Base-by-base conservation (phyloP, 2,329 filamentous ascomycete genomes). In the Epichloe hybrida region DNA sequence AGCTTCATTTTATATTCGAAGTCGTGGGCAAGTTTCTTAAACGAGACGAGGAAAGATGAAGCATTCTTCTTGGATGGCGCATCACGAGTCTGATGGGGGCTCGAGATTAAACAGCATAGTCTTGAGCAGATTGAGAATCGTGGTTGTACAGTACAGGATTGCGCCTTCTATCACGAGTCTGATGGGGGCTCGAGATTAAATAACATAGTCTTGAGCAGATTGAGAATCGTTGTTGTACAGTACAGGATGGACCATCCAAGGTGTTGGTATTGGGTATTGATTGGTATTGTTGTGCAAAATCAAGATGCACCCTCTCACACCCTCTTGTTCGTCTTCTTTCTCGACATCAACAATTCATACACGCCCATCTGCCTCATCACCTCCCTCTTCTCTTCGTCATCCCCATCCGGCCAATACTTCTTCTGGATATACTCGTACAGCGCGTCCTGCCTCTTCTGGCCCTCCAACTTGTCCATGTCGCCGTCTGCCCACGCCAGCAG, bases 291-390 rank as follows among this genome's bases (percentile, higher is more conserved):
- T 11, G 1, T 31, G 27, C 27, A 31, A 11, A 7, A 21, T 31
- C 27, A 31, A 11, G 8, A 21, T 31, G 27, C 34, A 35, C 27
- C 7, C 27, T 20, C 12, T n/a, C 34, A 36, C 48, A 13, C 46
- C 27, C 37, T 46, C 21, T 21, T 20, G 11, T 31, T 21, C 11
- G 20, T 11, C 23, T 35, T 50, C 46, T 45, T 51, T 47, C 40
- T 58, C 21, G 54, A 55, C 7, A 50, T 57, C 46, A 68, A 50
- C 8, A 64, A 37, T 31, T 70, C 63, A 49, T 66, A 65, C 55
- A 71, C 66, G 43, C 71, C 71, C 71, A 73, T 73, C 56, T 73
- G 61, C 50, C 53, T 57, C n/a, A 68, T 66, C 48, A 62, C 35
- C 17, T 59, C 52, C 20, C 50, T 56, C 45, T 59, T 59, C 42